Base-by-base conservation (phyloP, 306 rosid species). In the Delonix regia region DNA sequence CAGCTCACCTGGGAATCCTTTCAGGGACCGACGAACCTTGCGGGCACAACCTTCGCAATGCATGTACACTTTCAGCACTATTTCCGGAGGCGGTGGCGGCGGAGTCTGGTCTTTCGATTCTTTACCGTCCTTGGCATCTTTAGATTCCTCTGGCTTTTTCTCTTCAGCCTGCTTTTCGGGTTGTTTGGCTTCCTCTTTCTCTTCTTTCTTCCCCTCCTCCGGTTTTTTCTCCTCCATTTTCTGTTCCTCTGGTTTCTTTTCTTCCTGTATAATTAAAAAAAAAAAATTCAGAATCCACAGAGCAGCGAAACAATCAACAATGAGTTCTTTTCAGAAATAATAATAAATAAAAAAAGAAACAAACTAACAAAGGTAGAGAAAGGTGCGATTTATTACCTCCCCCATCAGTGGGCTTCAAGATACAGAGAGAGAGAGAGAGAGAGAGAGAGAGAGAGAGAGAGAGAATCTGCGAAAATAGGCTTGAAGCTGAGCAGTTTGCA, bases 41-140 rank as follows among this genome's bases (percentile, higher is more conserved):
- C 93, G 89, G 8, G 99, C 99, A 75, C 99, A 94, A 2, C 95
- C 97, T 84, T 94, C 97, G 47, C 99, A 94, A 88, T 94, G 99
- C 99, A 94, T 94, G 88, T 70, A 90, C 8, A 94, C 99, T 78
- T 70, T 79, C 55, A 94, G 95, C 27, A 92, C 72, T 59, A 92
- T 88, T 69, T 94, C 97, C 4, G 85, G 82, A 9, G 93, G 86
- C 3, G 86, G 84, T 0, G 97, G 82, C 0, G 81, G 77, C 9
- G 74, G 62, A 24, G 62, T 22, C 71, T 81, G 67, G 39, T 63
- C 77, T 42, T 86, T 83, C 53, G 76, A 59, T 53, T 88, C 85
- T 48, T 84, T 42, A 42, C 14, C 48, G 14, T 42, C 48, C 48
- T 42, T 74, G 6, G 55, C 51, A 47, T 78, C 85, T 52, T 75